These are phyloP conservation scores for Phytopythium mirpurense DNA, from an alignment of 352 stramenopile genomes.

Conservation along the genomic window DNA sequence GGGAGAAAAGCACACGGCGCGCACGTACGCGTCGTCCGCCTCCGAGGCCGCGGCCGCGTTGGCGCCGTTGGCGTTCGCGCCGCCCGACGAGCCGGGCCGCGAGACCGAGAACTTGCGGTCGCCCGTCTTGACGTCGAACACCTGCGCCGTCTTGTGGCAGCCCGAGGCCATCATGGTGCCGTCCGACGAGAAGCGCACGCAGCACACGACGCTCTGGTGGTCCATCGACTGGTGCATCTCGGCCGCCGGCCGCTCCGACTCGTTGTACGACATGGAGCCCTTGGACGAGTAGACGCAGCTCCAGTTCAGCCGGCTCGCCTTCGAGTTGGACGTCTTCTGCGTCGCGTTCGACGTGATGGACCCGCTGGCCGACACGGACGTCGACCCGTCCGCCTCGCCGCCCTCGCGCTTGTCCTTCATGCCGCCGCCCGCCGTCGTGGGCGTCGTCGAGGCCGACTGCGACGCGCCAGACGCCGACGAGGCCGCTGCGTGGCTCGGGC, in stretches of 20 bases:
- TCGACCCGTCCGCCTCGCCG: constrained; percentile 2
- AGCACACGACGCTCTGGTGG: constrained; percentile 86
- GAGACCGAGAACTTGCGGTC: constrained; percentile 81
- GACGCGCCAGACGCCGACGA: constrained; percentile 16
- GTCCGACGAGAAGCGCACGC: constrained; percentile 79
- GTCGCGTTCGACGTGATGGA: constrained; percentile 41
- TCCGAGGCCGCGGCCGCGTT: constrained; percentile 48
- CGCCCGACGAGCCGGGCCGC: constrained; percentile 43
- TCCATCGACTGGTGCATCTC: constrained; percentile 89
- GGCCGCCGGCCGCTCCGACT: constrained; percentile 72
- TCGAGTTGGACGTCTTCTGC: constrained; percentile 73
- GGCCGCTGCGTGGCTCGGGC: constrained; percentile 29
- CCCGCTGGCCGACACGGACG: constrained; percentile 15
- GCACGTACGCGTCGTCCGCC: constrained; percentile 76
- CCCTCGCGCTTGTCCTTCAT: constrained; percentile 14
- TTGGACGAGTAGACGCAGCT: constrained; percentile 79
- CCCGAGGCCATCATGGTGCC: constrained; percentile 83
- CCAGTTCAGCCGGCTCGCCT: constrained; percentile 83
- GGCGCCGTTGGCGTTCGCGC: constrained; percentile 24
- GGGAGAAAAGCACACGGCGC: constrained; percentile 80
- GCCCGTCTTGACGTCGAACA: constrained; percentile 84
- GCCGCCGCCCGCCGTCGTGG: constrained; percentile 8
- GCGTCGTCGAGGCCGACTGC: constrained; percentile 25
- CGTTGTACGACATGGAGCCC: constrained; percentile 58
- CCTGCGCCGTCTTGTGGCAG: constrained; percentile 83